Evolutionary conservation across 2,329 filamentous ascomycete genomes (phyloP).

Genomic region (Calonectria pseudoreteaudii): DNA sequence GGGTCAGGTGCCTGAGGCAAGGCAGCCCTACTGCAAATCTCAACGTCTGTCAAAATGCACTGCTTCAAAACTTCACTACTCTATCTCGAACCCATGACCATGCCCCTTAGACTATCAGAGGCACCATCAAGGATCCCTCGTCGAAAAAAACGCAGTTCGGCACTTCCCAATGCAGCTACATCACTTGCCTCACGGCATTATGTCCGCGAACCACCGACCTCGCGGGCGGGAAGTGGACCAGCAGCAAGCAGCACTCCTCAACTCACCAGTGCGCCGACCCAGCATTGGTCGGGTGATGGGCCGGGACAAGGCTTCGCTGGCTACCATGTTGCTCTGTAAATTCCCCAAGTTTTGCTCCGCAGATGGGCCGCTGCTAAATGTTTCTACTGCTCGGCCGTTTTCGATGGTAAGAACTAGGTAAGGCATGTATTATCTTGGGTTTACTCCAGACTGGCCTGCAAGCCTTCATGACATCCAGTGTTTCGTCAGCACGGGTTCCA

Average conservation of each 20-base stretch:
- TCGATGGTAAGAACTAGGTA: constrained; percentile 2
- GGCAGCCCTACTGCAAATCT: constrained; percentile 18
- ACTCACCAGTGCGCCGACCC: constrained; percentile 18
- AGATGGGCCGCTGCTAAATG: constrained; percentile 10
- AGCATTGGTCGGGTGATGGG: constrained; percentile 27
- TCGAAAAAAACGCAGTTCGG: constrained; percentile 11
- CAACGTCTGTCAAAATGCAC: constrained; percentile 25
- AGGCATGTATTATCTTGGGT: neutral
- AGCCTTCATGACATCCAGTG: constrained; percentile 8
- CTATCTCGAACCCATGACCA: constrained; percentile 15
- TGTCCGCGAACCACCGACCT: constrained; percentile 16
- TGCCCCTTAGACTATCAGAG: constrained; percentile 8
- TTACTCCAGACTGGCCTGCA: constrained; percentile 5
- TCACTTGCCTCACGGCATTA: constrained; percentile 22
- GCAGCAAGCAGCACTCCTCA: constrained; percentile 10
- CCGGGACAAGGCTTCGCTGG: constrained; percentile 2
- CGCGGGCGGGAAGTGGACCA: constrained; percentile 17
- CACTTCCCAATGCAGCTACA: constrained; percentile 18
- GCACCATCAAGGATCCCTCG: constrained; percentile 24
- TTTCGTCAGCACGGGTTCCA: constrained; percentile 8
- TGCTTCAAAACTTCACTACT: constrained; percentile 9
- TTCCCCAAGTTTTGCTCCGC: constrained; percentile 1
- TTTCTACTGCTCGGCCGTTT: constrained; percentile 5
- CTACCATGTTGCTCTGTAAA: neutral
- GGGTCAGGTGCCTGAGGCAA: constrained; percentile 11